phyloP scores from a whole-genome alignment of 2,329 filamentous ascomycete genomes.

The Apiospora pterosperma region DNA sequence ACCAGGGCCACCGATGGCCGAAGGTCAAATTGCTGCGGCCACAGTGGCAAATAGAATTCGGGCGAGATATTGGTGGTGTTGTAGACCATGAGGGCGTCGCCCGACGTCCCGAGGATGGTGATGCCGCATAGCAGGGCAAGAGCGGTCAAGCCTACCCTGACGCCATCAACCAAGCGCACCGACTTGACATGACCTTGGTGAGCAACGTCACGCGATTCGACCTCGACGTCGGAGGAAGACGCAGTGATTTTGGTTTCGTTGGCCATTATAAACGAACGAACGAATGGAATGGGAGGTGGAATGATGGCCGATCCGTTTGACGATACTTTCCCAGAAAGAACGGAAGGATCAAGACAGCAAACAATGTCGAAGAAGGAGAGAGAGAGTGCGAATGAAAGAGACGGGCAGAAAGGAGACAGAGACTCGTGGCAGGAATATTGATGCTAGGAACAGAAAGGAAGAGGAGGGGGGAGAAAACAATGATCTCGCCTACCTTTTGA shows the following conservation, averaged over 20 bases:
- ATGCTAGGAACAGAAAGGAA: constrained; percentile 13
- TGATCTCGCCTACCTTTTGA: constrained; percentile 9
- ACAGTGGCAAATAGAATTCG: constrained; percentile 50
- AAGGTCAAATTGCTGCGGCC: constrained; percentile 56
- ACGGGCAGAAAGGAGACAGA: constrained; percentile 9
- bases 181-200: constrained; percentile 32
- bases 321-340: constrained; percentile 16
- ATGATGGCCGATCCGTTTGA: constrained; percentile 8
- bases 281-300: not conserved
- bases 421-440: constrained; percentile 9
- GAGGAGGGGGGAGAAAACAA: not conserved
- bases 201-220: constrained; percentile 38
- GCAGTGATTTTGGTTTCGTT: constrained; percentile 35
- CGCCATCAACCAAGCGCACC: constrained; percentile 39
- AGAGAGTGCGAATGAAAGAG: not conserved
- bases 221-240: constrained; percentile 47
- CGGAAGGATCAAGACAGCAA: constrained; percentile 3
- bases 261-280: constrained; percentile 21
- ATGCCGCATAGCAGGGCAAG: constrained; percentile 50
- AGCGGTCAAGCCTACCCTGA: constrained; percentile 43
- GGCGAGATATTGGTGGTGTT: constrained; percentile 47
- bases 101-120: constrained; percentile 51
- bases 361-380: not conserved
- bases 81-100: constrained; percentile 53
- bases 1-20: constrained; percentile 55